Conservation (phyloP, 2,329 filamentous ascomycete species). For the Aulographum hederae region DNA sequence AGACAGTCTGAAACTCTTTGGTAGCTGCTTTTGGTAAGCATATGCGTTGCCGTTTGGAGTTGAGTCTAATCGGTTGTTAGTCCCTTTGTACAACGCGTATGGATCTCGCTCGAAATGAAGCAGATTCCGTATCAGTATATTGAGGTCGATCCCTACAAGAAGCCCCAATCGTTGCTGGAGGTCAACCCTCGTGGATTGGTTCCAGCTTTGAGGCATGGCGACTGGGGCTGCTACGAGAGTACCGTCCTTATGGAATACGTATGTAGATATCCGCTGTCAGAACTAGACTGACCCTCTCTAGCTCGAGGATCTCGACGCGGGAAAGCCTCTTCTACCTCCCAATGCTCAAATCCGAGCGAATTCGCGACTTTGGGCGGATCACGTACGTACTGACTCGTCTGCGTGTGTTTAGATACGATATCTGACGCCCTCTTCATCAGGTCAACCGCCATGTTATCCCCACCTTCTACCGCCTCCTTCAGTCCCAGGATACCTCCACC, state of each 20-base stretch:
- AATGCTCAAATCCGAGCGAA: slow-evolving; percentile 52
- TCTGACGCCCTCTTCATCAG: slow-evolving; percentile 29
- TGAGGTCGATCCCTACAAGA: slow-evolving; percentile 65
- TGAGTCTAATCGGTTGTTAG: slow-evolving; percentile 1
- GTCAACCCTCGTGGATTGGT: slow-evolving; percentile 61
- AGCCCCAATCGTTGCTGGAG: slow-evolving; percentile 51
- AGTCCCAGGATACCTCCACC: slow-evolving; percentile 40
- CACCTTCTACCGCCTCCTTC: slow-evolving; percentile 55
- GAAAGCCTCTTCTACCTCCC: slow-evolving; percentile 43
- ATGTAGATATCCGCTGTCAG: slow-evolving; percentile 15
- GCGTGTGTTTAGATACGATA: slow-evolving; percentile 1
- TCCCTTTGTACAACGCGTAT: slow-evolving; percentile 37
- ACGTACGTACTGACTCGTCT: slow-evolving; percentile 31
- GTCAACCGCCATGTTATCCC: slow-evolving; percentile 56
- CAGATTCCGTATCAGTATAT: slow-evolving; percentile 68
- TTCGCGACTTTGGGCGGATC: slow-evolving; percentile 63
- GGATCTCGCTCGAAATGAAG: slow-evolving; percentile 75
- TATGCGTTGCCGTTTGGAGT: background rate
- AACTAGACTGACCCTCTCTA: slow-evolving; percentile 13
- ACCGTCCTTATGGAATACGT: slow-evolving; percentile 74
- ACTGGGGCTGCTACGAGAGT: slow-evolving; percentile 72
- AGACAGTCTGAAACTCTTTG: slow-evolving; percentile 56
- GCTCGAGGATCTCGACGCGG: slow-evolving; percentile 55
- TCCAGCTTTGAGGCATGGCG: slow-evolving; percentile 57
- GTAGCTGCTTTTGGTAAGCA: slow-evolving; percentile 64